Evolutionary conservation across 192 early-diverging fungal genomes (phyloP).

Genomic region (Coemansia sp.): DNA sequence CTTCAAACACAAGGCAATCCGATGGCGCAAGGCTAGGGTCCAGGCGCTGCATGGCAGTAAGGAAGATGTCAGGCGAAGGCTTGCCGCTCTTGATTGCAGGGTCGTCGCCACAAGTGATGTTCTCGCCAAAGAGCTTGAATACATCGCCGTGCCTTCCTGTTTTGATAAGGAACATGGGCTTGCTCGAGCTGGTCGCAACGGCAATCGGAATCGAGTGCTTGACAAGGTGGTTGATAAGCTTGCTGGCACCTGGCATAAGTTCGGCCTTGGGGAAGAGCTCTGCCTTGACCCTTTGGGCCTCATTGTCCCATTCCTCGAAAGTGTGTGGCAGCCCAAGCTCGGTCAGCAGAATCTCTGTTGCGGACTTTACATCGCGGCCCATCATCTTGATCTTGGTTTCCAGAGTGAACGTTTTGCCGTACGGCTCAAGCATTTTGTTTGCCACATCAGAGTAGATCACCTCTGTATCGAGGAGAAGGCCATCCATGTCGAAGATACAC

Average conservation of each 20-base stretch:
- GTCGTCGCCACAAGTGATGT: constrained; percentile 89
- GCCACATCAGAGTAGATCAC: constrained; percentile 87
- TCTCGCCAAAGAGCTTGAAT: constrained; percentile 75
- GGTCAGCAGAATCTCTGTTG: constrained; percentile 67
- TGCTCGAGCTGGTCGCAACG: constrained; percentile 79
- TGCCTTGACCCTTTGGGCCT: constrained; percentile 59
- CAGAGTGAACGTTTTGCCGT: constrained; percentile 66
- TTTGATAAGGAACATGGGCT: constrained; percentile 77
- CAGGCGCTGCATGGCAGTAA: constrained; percentile 65
- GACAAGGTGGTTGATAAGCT: constrained; percentile 75
- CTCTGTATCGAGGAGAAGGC: constrained; percentile 85
- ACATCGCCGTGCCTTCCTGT: constrained; percentile 64
- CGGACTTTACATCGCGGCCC: constrained; percentile 60
- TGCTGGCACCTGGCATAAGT: constrained; percentile 69
- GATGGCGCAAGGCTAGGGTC: constrained; percentile 53
- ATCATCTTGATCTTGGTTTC: constrained; percentile 76
- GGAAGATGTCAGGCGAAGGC: constrained; percentile 91
- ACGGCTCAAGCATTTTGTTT: constrained; percentile 76
- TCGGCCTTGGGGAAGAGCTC: constrained; percentile 64
- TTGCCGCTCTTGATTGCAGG: constrained; percentile 76
- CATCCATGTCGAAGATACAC: constrained; percentile 85
- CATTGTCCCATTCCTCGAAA: constrained; percentile 76
- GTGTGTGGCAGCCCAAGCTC: constrained; percentile 73
- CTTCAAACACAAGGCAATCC: constrained; percentile 92
- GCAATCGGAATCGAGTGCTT: constrained; percentile 77